Evolutionary conservation across 805 yeast genomes (phyloP).

Genomic region (Yarrowia sp.): DNA sequence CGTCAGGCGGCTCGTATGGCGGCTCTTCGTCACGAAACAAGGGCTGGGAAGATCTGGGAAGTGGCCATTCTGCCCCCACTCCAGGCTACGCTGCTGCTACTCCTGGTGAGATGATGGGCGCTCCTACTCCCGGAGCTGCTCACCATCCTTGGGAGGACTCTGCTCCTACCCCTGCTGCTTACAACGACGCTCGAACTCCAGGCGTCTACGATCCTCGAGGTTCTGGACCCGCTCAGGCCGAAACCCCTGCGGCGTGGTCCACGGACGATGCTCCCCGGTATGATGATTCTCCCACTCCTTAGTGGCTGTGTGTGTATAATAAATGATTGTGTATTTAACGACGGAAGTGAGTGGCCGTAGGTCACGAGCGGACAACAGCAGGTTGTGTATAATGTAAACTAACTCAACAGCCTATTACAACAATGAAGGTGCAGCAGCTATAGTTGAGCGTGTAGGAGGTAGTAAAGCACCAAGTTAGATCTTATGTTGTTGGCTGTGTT

Average conservation of each 20-base stretch:
- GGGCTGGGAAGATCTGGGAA: slow-evolving; percentile 34
- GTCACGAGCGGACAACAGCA: no score
- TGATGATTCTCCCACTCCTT: slow-evolving; percentile 23
- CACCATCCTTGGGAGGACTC: slow-evolving; percentile 30
- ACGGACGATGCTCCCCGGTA: slow-evolving; percentile 16
- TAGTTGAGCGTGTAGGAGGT: no score
- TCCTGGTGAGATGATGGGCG: slow-evolving; percentile 41
- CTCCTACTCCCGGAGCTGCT: slow-evolving; percentile 44
- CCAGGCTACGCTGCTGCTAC: slow-evolving; percentile 44
- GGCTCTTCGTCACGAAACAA: slow-evolving; percentile 34
- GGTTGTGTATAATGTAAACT: no score
- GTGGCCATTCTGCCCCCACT: slow-evolving; percentile 39
- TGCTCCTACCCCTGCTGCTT: slow-evolving; percentile 41
- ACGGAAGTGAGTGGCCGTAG: no score
- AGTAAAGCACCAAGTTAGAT: no score
- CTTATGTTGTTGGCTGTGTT: no score
- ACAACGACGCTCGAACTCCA: slow-evolving; percentile 43
- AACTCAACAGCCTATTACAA: no score
- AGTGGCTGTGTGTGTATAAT: neutral
- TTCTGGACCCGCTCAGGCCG: slow-evolving; percentile 17
- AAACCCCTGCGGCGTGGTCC: slow-evolving; percentile 22
- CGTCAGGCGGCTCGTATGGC: slow-evolving; percentile 28
- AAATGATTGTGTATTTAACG: neutral
- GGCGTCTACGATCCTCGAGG: slow-evolving; percentile 31
- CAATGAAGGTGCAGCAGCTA: no score